Evolutionary conservation across 1,284 basidiomycete genomes (phyloP).

Genomic region (Microbotryum silenes-acaulis): DNA sequence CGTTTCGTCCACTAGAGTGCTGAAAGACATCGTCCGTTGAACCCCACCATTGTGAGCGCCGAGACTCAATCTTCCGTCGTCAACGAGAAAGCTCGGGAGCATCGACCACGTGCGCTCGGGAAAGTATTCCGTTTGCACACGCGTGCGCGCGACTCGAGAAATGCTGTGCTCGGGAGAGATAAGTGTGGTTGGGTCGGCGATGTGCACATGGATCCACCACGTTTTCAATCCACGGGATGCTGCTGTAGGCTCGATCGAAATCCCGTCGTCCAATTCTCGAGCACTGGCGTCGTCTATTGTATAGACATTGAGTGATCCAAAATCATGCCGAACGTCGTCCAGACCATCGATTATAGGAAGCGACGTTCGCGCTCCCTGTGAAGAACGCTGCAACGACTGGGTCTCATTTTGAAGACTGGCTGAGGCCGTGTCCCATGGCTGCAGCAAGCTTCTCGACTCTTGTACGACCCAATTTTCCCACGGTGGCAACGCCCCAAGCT

Average conservation of each 20-base stretch:
- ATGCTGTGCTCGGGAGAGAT: constrained; percentile 45
- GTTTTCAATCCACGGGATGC: constrained; percentile 31
- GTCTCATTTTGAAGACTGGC: not conserved
- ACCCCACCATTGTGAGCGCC: constrained; percentile 47
- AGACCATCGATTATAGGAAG: not conserved
- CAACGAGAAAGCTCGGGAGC: constrained; percentile 50
- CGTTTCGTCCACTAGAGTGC: constrained; percentile 55
- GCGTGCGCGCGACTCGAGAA: constrained; percentile 46
- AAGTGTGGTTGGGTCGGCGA: constrained; percentile 89
- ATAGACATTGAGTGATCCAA: constrained; percentile 70
- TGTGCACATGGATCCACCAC: constrained; percentile 81
- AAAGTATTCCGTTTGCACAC: constrained; percentile 55
- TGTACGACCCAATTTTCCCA: constrained; percentile 27
- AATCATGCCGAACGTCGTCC: constrained; percentile 64
- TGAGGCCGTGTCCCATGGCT: too few relatives aligned
- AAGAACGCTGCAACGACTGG: constrained; percentile 18
- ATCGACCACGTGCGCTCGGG: constrained; percentile 60
- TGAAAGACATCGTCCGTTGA: constrained; percentile 65
- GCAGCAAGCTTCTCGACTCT: constrained; percentile 1
- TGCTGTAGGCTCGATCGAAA: constrained; percentile 60
- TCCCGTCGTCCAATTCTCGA: constrained; percentile 86
- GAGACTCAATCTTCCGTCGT: constrained; percentile 50
- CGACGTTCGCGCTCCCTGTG: not conserved
- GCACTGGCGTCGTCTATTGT: constrained; percentile 80
- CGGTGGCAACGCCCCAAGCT: constrained; percentile 12